Conservation (phyloP, 495 filamentous ascomycete genomes). For the Neurospora africana region DNA sequence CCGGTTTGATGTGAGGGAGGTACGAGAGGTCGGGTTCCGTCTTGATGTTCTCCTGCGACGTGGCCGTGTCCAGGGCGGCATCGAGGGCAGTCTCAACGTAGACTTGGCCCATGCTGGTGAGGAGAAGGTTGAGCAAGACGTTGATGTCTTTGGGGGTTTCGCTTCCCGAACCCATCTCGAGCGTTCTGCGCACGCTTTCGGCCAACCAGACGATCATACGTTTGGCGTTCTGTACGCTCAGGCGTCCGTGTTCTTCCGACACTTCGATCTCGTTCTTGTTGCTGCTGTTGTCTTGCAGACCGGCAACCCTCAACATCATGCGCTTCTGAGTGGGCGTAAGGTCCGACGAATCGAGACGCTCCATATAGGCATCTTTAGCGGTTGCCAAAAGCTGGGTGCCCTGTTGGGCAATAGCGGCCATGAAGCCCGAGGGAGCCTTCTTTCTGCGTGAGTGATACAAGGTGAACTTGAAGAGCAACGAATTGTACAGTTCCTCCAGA, state of each 20-base stretch:
- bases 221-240: constrained; percentile 78
- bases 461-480: constrained; percentile 88
- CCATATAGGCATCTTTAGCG: constrained; percentile 75
- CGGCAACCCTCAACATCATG: constrained; percentile 77
- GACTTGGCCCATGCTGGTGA: constrained; percentile 82
- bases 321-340: constrained; percentile 71
- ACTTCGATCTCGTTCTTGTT: constrained; percentile 74
- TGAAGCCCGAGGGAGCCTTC: constrained; percentile 76
- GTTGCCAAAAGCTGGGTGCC: constrained; percentile 72
- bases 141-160: constrained; percentile 93
- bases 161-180: constrained; percentile 74
- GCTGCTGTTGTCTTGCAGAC: constrained; percentile 45
- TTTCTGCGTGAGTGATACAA: constrained; percentile 79
- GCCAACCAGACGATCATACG: constrained; percentile 97
- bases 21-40: constrained; percentile 83
- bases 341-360: constrained; percentile 74
- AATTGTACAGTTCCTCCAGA: constrained; percentile 85
- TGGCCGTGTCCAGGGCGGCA: constrained; percentile 64
- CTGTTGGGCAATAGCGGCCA: constrained; percentile 79
- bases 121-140: constrained; percentile 72
- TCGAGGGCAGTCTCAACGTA: constrained; percentile 93
- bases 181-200: constrained; percentile 83
- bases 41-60: constrained; percentile 64
- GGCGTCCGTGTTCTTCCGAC: constrained; percentile 73
- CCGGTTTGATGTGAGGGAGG: constrained; percentile 63